These are phyloP conservation scores for Pseudogymnoascus sp. DNA, from an alignment of 2,329 filamentous ascomycete genomes.

Conservation along the genomic window DNA sequence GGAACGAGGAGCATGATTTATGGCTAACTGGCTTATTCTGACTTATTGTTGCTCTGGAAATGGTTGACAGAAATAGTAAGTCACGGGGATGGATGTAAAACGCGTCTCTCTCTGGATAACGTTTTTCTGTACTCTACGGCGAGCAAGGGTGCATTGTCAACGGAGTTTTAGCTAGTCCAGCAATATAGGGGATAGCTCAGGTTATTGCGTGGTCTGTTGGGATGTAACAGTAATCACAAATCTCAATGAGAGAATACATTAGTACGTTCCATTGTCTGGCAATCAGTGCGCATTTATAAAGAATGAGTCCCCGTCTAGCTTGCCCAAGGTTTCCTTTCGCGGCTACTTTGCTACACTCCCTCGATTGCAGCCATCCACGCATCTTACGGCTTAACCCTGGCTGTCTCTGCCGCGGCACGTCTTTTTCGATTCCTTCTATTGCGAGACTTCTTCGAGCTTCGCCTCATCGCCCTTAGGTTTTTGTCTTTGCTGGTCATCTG, in stretches of 20 bases:
- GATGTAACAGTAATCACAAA: constrained; percentile 8
- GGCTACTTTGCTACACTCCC: background rate
- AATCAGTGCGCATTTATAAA: background rate
- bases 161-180: constrained; percentile 6
- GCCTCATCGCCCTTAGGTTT: background rate
- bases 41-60: constrained; percentile 1
- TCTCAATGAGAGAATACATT: background rate
- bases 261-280: background rate
- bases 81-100: constrained; percentile 6
- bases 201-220: background rate
- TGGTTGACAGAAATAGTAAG: constrained; percentile 5
- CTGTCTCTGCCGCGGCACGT: background rate
- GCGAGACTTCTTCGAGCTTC: background rate
- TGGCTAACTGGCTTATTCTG: background rate
- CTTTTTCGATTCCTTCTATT: background rate
- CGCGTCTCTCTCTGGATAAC: constrained; percentile 3
- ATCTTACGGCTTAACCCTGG: background rate
- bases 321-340: background rate
- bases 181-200: constrained; percentile 4
- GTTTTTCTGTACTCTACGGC: constrained; percentile 7
- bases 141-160: background rate
- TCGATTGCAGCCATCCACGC: background rate
- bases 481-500: background rate
- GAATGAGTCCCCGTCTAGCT: background rate
- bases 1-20: constrained; percentile 7